A percentile compares a stretch with the other conserved stretches of the same genome.
Evolutionary conservation across 139 green algal species (phyloP).

Genomic region (Chlamydomonas incerta): DNA sequence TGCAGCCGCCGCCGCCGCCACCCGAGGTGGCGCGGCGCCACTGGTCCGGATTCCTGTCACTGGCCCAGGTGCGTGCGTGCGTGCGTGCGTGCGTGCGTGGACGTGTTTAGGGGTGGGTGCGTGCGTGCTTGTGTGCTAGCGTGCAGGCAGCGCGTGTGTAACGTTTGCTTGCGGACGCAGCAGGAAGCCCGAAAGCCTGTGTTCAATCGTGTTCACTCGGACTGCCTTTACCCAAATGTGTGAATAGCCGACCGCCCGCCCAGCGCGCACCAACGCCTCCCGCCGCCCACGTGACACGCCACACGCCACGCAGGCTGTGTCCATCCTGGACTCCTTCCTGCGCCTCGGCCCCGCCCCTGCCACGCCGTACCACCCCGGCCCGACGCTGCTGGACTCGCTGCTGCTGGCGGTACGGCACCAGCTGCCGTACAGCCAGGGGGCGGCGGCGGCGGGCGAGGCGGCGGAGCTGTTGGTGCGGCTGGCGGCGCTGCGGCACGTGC

Average conservation of each 20-base stretch:
- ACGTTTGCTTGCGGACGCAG: no score
- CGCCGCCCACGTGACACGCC: no score
- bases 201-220: no score
- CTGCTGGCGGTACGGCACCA: not conserved
- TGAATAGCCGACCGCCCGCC: no score
- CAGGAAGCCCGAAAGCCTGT: no score
- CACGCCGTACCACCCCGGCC: not conserved
- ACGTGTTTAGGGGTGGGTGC: no score
- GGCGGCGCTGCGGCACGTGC: conserved; percentile 14
- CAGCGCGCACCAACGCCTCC: no score
- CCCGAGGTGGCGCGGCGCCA: not conserved
- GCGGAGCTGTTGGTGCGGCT: conserved; percentile 23
- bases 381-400: not conserved
- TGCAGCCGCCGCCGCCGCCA: not conserved
- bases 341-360: not conserved
- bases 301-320: no score
- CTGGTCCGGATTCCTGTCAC: not conserved
- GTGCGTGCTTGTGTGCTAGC: no score
- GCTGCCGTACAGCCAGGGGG: not conserved
- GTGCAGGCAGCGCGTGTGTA: no score
- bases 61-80: not conserved
- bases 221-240: no score
- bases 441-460: not conserved
- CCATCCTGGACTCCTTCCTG: not conserved
- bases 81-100: no score